Percentiles rank a stretch among this genome's conserved stretches.
phyloP scores from a whole-genome alignment of 768 basidiomycete species.

The Calvatia gigantea region DNA sequence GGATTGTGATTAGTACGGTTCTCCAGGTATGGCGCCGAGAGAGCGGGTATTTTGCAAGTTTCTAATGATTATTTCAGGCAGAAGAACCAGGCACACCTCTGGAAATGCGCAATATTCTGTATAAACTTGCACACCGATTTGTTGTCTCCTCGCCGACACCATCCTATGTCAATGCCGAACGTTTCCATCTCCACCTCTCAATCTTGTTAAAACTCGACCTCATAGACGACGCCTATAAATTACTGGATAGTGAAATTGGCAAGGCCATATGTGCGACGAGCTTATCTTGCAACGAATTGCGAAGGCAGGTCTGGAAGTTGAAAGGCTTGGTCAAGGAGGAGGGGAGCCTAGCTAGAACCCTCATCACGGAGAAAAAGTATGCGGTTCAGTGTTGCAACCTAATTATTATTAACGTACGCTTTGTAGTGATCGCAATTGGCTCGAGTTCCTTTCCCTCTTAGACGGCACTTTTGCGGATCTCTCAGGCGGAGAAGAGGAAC shows the following conservation, averaged over 20 bases:
- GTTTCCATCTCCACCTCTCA: slow-evolving; percentile 72
- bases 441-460: slow-evolving; percentile 73
- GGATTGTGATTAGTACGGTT: slow-evolving; percentile 76
- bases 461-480: slow-evolving; percentile 54
- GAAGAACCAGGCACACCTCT: slow-evolving; percentile 61
- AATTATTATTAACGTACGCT: slow-evolving; percentile 10
- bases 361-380: slow-evolving; percentile 59
- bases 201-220: slow-evolving; percentile 68
- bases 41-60: background rate
- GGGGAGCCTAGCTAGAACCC: slow-evolving; percentile 52
- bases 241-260: slow-evolving; percentile 69
- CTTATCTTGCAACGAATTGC: slow-evolving; percentile 69
- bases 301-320: slow-evolving; percentile 64
- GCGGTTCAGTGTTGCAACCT: slow-evolving; percentile 15
- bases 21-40: slow-evolving; percentile 55
- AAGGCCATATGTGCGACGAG: slow-evolving; percentile 65
- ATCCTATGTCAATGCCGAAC: slow-evolving; percentile 64
- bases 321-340: slow-evolving; percentile 60
- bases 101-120: slow-evolving; percentile 63
- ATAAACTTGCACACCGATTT: slow-evolving; percentile 75
- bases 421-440: slow-evolving; percentile 78
- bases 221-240: slow-evolving; percentile 64
- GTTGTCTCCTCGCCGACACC: slow-evolving; percentile 60
- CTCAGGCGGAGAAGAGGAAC: slow-evolving; percentile 15
- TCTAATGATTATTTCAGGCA: slow-evolving; percentile 40